Evolutionary conservation across 148 eudicot genomes (phyloP), one percentile per base, ranked within the genome.

Genomic region (Selenicereus undatus): DNA sequence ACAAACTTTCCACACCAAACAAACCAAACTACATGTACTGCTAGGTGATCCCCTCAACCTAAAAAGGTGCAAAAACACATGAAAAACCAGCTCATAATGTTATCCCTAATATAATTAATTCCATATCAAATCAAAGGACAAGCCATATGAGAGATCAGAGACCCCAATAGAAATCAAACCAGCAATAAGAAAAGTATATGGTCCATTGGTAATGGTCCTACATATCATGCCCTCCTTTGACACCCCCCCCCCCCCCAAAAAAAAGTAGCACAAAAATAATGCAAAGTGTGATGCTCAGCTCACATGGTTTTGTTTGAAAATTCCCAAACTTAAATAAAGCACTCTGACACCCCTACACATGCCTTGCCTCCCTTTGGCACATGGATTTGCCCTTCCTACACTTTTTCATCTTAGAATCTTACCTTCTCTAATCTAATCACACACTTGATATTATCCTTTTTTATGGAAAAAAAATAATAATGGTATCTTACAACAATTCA

Each of bases 271-370:
- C 68, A 76, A 82, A 76, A 70, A 82, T 68, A 70, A 76, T 76
- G 75, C 80, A 82, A 68, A 82, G 75, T 50, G 29, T 48, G 30
- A 68, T 24, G 52, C 12, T 81, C 32, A 32, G 68, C 36, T 82
- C 76, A 82, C 80, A 76, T 76, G 76, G 70, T 43, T 76, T 76
- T 58, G 70, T 81, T 35, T 8, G 75, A 65, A 52, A 68, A 54
- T 48, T 43, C 11, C 48, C 24, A 21, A 43, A 43, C 20, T 43
- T 39, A 48, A 73, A 73, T 24, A 70, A 76, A 76, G 76, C 66
- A 35, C 26, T 81, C 76, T 76, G 84, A 76, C 84, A 82, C 26
- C 76, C 70, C 69, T 56, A 54, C 84, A 82, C 84, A 76, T 82
- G 84, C 70, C 77, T 8, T 82, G 80, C 70, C 79, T 71, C 56